Percentiles rank a stretch among this genome's conserved stretches.
Evolutionary conservation across 768 basidiomycete species (phyloP).

Genomic region (Terana coerulea): DNA sequence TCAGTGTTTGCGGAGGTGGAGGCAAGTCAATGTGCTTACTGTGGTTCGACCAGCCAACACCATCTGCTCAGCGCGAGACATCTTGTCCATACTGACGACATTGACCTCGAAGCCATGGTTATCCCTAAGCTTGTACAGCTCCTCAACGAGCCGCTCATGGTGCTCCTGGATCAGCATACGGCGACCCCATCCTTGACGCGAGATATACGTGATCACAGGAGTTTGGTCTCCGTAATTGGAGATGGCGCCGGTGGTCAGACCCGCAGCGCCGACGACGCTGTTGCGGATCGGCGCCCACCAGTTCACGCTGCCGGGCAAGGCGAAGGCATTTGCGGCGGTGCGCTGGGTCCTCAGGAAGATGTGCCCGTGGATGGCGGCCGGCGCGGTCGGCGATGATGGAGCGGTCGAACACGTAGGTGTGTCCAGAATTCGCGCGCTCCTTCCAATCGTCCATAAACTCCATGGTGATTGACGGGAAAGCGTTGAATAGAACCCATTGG

Average conservation of each 20-base stretch:
- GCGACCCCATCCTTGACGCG: conserved; percentile 83
- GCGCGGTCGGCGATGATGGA: conserved; percentile 85
- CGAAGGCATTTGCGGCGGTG: conserved; percentile 71
- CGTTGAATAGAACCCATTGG: conserved; percentile 74
- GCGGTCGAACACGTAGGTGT: conserved; percentile 79
- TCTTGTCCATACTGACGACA: conserved; percentile 78
- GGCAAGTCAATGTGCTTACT: conserved; percentile 38
- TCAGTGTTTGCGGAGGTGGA: background rate
- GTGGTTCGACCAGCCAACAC: conserved; percentile 80
- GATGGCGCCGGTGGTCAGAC: conserved; percentile 34
- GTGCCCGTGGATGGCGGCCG: conserved; percentile 70
- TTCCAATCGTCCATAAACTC: conserved; percentile 84
- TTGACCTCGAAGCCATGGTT: conserved; percentile 83
- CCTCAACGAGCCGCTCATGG: conserved; percentile 75
- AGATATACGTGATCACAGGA: conserved; percentile 91
- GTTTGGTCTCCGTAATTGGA: conserved; percentile 38
- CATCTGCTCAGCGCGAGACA: conserved; percentile 79
- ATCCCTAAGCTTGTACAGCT: conserved; percentile 66
- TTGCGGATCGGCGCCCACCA: conserved; percentile 86
- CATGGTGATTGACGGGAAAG: conserved; percentile 76
- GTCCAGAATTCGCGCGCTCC: conserved; percentile 68
- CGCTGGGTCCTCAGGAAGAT: conserved; percentile 70
- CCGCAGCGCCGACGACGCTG: conserved; percentile 70
- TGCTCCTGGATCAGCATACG: conserved; percentile 74
- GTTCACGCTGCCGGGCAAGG: conserved; percentile 65